These are phyloP conservation scores for Eimeria acervulina DNA, from an alignment of 169 alveolate genomes.

Conservation along the genomic window DNA sequence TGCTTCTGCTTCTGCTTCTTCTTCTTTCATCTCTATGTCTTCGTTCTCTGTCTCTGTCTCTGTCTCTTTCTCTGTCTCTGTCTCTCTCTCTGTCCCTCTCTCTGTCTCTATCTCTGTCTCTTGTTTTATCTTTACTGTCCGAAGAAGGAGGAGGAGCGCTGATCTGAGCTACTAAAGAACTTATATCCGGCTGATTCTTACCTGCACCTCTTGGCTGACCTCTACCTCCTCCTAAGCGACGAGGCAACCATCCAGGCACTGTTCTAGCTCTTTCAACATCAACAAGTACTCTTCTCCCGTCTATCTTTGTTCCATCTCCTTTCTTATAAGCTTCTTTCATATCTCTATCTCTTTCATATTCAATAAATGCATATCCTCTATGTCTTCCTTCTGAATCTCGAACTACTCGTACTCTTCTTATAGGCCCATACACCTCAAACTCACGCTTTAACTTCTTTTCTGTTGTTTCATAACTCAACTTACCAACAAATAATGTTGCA, in stretches of 20 bases:
- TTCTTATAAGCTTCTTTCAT: constrained; percentile 94
- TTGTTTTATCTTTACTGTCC: constrained; percentile 74
- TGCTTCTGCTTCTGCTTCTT: no score
- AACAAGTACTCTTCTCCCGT: constrained; percentile 89
- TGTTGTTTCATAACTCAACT: constrained; percentile 95
- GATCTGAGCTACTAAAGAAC: not conserved
- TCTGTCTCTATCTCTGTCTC: constrained; percentile 3
- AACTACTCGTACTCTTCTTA: constrained; percentile 85
- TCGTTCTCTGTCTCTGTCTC: constrained; percentile 55
- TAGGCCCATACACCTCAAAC: constrained; percentile 96
- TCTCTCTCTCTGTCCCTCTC: no score
- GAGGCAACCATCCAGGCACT: constrained; percentile 96
- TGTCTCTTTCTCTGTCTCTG: constrained; percentile 60
- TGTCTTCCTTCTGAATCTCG: constrained; percentile 94
- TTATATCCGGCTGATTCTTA: constrained; percentile 55
- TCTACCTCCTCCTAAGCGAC: constrained; percentile 97
- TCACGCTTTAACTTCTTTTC: constrained; percentile 95
- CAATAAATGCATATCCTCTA: constrained; percentile 98
- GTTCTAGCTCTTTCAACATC: constrained; percentile 90
- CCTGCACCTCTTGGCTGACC: constrained; percentile 88
- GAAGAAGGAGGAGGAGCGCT: constrained; percentile 72
- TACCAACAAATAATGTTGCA: constrained; percentile 97
- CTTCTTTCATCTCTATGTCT: not conserved
- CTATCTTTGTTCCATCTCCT: constrained; percentile 96
- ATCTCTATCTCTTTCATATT: constrained; percentile 95